Percentiles rank a stretch among this genome's conserved stretches.
These are phyloP conservation scores for Musa balbisiana DNA, from an alignment of 202 grass and related monocot species.

Conservation along the genomic window DNA sequence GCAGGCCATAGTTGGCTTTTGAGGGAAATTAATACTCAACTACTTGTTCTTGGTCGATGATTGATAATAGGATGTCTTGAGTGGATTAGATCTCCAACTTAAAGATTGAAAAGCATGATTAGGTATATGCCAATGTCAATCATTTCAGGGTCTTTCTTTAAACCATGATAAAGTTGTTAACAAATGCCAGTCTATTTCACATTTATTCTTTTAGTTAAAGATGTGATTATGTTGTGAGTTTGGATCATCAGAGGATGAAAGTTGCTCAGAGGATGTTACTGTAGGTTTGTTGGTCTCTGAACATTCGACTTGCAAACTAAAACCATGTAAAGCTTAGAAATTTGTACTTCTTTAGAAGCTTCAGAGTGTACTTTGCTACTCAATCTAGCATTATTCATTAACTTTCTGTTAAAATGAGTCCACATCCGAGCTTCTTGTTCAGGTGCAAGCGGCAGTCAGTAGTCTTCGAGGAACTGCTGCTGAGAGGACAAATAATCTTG, in stretches of 20 bases:
- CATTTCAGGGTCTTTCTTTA: too few relatives aligned
- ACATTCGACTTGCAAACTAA: neutral
- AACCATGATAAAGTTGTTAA: too few relatives aligned
- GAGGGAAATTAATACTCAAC: too few relatives aligned
- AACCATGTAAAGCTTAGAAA: neutral
- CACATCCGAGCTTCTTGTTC: slow-evolving; percentile 13
- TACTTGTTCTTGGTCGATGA: too few relatives aligned
- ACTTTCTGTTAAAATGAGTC: neutral
- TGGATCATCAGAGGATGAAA: too few relatives aligned
- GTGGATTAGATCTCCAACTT: too few relatives aligned
- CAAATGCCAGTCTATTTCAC: neutral
- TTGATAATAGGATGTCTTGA: too few relatives aligned
- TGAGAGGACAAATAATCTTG: slow-evolving; percentile 34
- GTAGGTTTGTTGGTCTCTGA: too few relatives aligned
- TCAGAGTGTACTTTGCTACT: neutral
- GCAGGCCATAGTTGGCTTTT: too few relatives aligned
- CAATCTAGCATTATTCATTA: neutral
- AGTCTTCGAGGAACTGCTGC: slow-evolving; percentile 33
- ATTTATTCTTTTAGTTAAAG: neutral
- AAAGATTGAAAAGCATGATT: too few relatives aligned
- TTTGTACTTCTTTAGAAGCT: neutral
- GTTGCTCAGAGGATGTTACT: too few relatives aligned
- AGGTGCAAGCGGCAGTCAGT: slow-evolving; percentile 59
- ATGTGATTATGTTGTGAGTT: neutral
- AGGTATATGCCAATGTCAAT: too few relatives aligned